Percentiles rank a stretch among this genome's conserved stretches.
These are phyloP conservation scores for Vanrija sp. DNA, from an alignment of 1,284 basidiomycete species.

Conservation along the genomic window DNA sequence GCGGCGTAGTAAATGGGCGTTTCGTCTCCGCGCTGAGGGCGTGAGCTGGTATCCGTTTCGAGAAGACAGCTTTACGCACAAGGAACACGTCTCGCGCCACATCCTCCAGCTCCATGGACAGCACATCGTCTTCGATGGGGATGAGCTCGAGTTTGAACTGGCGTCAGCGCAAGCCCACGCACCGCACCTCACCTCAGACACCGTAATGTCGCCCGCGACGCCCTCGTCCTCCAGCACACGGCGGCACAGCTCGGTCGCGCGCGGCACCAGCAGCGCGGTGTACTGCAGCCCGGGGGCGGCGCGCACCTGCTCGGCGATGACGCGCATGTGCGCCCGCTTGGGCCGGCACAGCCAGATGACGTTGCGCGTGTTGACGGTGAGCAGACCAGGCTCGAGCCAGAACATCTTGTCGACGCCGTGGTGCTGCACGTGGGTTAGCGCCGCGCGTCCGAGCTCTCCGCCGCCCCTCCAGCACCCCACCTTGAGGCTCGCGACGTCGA, in stretches of 20 bases:
- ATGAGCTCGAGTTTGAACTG: slow-evolving; percentile 84
- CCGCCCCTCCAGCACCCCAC: slow-evolving; percentile 50
- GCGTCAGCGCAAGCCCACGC: background rate
- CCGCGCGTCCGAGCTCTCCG: background rate
- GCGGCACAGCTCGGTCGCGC: slow-evolving; percentile 77
- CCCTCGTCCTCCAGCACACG: slow-evolving; percentile 85
- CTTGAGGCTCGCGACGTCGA: slow-evolving; percentile 87
- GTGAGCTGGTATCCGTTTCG: background rate
- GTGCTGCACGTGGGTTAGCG: slow-evolving; percentile 57
- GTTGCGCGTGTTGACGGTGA: slow-evolving; percentile 78
- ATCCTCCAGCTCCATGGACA: slow-evolving; percentile 79
- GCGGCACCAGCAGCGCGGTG: slow-evolving; percentile 84
- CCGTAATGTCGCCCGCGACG: slow-evolving; percentile 79
- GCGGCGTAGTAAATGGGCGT: slow-evolving; percentile 83
- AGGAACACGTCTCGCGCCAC: slow-evolving; percentile 82
- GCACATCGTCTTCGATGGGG: slow-evolving; percentile 81
- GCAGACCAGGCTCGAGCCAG: slow-evolving; percentile 87
- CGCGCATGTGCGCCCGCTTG: slow-evolving; percentile 75
- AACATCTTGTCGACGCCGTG: slow-evolving; percentile 99
- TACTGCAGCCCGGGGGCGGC: slow-evolving; percentile 54
- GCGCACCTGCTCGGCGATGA: slow-evolving; percentile 62
- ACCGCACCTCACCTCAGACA: slow-evolving; percentile 57
- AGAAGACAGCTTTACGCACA: slow-evolving; percentile 50
- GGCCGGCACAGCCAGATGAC: slow-evolving; percentile 93
- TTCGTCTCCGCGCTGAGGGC: slow-evolving; percentile 80